Conservation (phyloP, 805 yeast species). For the Candida nemodendra region DNA sequence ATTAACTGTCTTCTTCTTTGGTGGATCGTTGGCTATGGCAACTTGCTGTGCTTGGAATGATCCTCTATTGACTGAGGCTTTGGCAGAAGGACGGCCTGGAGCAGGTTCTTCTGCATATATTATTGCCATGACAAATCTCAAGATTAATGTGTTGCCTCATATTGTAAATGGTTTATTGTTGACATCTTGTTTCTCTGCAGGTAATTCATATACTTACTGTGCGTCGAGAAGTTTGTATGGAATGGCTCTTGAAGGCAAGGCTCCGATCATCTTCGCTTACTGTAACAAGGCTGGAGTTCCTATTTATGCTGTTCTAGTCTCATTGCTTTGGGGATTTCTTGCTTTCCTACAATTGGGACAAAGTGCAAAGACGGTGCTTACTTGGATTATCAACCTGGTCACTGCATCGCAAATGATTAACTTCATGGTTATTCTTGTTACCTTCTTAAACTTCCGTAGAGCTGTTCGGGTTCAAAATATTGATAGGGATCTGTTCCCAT, state of each 20-base stretch:
- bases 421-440: constrained; percentile 54
- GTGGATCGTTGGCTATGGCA: constrained; percentile 48
- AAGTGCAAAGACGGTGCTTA: constrained; percentile 59
- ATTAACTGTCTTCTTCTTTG: constrained; percentile 44
- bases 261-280: constrained; percentile 42
- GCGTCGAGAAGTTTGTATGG: constrained; percentile 48
- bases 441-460: constrained; percentile 60
- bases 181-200: constrained; percentile 48
- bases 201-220: constrained; percentile 47
- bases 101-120: constrained; percentile 50
- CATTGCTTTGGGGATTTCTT: constrained; percentile 43
- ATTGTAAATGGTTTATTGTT: constrained; percentile 44
- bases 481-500: constrained; percentile 45
- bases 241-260: constrained; percentile 45
- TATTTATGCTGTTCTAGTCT: constrained; percentile 41
- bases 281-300: constrained; percentile 49
- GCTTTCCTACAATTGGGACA: constrained; percentile 52
- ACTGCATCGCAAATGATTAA: constrained; percentile 69
- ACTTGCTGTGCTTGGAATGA: constrained; percentile 45
- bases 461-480: constrained; percentile 56
- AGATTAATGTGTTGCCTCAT: constrained; percentile 42
- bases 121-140: constrained; percentile 46
- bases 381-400: constrained; percentile 70
- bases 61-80: constrained; percentile 34
- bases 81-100: constrained; percentile 37